These are phyloP conservation scores for Cydonia oblonga DNA, from an alignment of 331 rosid genomes.

Conservation along the genomic window DNA sequence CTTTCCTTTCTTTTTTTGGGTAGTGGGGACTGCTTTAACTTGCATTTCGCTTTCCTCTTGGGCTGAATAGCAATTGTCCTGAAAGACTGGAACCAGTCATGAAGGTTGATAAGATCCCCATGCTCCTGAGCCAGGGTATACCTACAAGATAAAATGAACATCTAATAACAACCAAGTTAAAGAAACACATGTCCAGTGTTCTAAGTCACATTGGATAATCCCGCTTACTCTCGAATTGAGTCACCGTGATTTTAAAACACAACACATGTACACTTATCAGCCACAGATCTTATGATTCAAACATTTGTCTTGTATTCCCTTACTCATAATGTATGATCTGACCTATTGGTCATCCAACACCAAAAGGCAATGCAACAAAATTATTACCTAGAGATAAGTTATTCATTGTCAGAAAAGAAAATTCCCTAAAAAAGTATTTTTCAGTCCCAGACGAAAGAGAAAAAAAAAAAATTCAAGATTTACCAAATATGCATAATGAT, in stretches of 20 bases:
- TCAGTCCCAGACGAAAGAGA: neutral
- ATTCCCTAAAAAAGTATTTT: neutral
- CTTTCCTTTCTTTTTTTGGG: slow-evolving; percentile 51
- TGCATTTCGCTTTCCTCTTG: slow-evolving; percentile 42
- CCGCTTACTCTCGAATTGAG: neutral
- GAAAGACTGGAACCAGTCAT: slow-evolving; percentile 89
- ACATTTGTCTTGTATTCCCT: neutral
- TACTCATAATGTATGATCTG: neutral
- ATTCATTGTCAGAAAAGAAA: neutral
- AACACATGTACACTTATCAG: neutral
- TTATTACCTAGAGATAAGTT: neutral
- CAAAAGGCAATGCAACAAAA: neutral
- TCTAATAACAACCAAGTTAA: neutral
- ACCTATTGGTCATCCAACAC: neutral
- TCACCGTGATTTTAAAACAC: too few relatives aligned
- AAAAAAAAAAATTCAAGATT: neutral
- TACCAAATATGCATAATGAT: neutral
- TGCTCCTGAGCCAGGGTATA: slow-evolving; percentile 79
- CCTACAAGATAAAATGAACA: slow-evolving; percentile 30
- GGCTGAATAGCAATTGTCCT: slow-evolving; percentile 37
- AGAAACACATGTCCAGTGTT: neutral
- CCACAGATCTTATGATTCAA: neutral
- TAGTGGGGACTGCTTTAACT: slow-evolving; percentile 41
- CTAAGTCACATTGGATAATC: neutral
- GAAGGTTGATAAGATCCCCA: slow-evolving; percentile 94